Conservation (phyloP, 176 grass and related monocot species). For the Secale cereale region DNA sequence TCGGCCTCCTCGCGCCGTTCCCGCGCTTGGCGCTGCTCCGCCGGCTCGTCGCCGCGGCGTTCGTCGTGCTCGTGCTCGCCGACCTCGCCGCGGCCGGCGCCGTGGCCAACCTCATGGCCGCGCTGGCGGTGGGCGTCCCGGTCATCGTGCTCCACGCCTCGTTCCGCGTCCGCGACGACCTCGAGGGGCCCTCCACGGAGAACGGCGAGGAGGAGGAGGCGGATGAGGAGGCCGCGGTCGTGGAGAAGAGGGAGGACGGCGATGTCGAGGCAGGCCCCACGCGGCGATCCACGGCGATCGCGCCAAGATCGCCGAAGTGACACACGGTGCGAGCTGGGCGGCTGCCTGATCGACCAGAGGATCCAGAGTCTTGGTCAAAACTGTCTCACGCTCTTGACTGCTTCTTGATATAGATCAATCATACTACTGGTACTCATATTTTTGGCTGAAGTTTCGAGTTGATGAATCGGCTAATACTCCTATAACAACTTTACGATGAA, state of each 20-base stretch:
- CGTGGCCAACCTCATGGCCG: conserved; percentile 50
- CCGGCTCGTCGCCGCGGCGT: conserved; percentile 47
- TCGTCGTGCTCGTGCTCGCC: conserved; percentile 54
- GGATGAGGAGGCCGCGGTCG: conserved; percentile 32
- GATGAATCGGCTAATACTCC: not conserved
- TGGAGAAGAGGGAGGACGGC: conserved; percentile 78
- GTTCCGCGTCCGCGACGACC: conserved; percentile 70
- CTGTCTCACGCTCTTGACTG: not conserved
- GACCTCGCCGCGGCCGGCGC: conserved; percentile 51
- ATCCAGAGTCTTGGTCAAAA: conserved; percentile 29
- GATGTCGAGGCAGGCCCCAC: conserved; percentile 48
- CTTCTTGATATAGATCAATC: conserved; percentile 1
- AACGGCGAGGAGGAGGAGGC: conserved; percentile 3
- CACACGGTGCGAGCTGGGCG: not conserved
- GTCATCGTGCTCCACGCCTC: conserved; percentile 59
- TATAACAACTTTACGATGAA: not conserved
- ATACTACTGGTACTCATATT: not conserved
- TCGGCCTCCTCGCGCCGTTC: conserved; percentile 60
- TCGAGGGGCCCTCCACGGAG: conserved; percentile 38
- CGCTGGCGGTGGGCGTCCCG: conserved; percentile 47
- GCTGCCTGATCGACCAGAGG: conserved; percentile 2
- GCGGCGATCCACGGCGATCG: conserved; percentile 28
- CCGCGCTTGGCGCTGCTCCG: conserved; percentile 59
- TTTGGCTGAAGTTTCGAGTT: not conserved
- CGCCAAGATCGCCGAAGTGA: conserved; percentile 46